Conservation (phyloP, 371 early-diverging fungal genomes). For the Chytridium lagenaria region DNA sequence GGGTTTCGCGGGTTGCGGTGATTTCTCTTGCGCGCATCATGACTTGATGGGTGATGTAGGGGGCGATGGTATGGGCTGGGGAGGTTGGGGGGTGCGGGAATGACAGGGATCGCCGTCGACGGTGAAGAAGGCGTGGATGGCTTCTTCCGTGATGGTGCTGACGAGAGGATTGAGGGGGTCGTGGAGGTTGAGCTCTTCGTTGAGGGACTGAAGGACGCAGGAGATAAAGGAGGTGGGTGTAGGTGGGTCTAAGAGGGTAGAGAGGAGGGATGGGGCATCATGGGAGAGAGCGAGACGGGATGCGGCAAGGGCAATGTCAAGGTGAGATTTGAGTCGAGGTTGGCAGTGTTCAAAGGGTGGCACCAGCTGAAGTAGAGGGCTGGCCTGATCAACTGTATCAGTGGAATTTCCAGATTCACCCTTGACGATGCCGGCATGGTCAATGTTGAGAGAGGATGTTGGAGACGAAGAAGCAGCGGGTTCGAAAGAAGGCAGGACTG, state of each 20-base stretch:
- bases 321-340: neutral
- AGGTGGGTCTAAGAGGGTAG: neutral
- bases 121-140: neutral
- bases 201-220: neutral
- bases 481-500: neutral
- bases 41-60: neutral
- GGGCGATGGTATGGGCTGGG: neutral
- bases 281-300: neutral
- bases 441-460: too few species aligned
- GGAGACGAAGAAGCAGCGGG: too few species aligned
- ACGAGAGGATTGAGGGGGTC: neutral
- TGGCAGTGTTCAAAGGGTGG: too few species aligned
- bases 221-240: neutral
- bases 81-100: neutral
- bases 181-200: neutral
- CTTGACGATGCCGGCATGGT: too few species aligned
- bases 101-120: slow-evolving; percentile 10
- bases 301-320: neutral
- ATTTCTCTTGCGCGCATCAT: slow-evolving; percentile 6
- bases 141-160: neutral
- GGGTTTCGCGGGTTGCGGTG: neutral
- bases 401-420: too few species aligned
- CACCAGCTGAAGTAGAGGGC: too few species aligned
- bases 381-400: too few species aligned
- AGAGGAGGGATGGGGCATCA: neutral